Evolutionary conservation across 257 asterid genomes (phyloP).

Genomic region (Lavandula angustifolia): DNA sequence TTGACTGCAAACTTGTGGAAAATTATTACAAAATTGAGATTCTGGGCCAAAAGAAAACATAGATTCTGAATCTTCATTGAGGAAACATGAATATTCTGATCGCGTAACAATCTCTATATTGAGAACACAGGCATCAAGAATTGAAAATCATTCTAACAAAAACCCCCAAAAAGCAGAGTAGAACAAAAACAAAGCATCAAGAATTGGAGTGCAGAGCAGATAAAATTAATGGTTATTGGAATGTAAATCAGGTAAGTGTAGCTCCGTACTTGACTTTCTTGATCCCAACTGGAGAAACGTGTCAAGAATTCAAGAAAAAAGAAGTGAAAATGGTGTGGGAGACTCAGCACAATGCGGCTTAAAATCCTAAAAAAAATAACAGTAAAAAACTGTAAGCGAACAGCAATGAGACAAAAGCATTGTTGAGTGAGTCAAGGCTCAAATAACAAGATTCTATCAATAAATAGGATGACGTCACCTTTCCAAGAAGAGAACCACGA

Average conservation of each 20-base stretch:
- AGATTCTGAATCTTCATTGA: no score
- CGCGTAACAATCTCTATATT: neutral
- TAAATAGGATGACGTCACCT: conserved; percentile 44
- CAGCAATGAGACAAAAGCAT: conserved; percentile 35
- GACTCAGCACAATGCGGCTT: conserved; percentile 30
- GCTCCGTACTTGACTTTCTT: conserved; percentile 30
- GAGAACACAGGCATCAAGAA: neutral
- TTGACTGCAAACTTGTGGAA: neutral
- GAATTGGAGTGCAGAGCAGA: neutral
- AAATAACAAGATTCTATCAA: conserved; percentile 35
- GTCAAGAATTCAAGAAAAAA: conserved; percentile 3
- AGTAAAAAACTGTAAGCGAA: conserved; percentile 26
- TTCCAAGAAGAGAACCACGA: conserved; percentile 1
- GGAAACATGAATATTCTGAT: no score
- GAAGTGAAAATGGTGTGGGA: conserved; percentile 3
- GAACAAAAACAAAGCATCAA: neutral
- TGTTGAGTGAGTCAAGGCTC: conserved; percentile 41
- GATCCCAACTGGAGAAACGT: conserved; percentile 32
- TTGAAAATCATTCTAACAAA: neutral
- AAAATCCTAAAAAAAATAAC: conserved; percentile 25
- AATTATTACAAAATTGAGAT: conserved; percentile 13
- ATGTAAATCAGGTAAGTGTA: neutral
- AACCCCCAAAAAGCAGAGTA: neutral
- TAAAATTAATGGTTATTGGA: neutral
- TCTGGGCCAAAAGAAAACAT: conserved; percentile 7